Evolutionary conservation across 2,329 filamentous ascomycete species (phyloP).

Genomic region (Penicillium sp.): DNA sequence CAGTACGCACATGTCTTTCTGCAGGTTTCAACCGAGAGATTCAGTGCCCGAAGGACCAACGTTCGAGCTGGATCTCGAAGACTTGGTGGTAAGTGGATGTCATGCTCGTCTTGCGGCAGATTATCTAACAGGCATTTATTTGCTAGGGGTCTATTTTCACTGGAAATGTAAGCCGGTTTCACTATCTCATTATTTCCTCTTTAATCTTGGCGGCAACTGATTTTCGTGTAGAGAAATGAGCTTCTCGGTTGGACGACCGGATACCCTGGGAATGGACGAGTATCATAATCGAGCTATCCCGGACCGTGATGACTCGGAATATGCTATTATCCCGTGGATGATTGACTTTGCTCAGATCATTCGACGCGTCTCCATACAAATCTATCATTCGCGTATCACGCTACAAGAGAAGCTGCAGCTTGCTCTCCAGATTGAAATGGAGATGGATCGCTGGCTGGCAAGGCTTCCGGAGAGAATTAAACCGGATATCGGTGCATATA

Average conservation of each 20-base stretch:
- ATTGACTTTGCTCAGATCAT: constrained; percentile 43
- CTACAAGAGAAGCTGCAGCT: constrained; percentile 37
- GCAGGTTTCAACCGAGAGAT: constrained; percentile 50
- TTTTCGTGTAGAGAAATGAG: constrained; percentile 42
- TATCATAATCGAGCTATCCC: constrained; percentile 49
- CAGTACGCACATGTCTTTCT: constrained; percentile 48
- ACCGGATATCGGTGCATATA: constrained; percentile 28
- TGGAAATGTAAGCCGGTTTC: constrained; percentile 46
- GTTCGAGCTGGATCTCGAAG: constrained; percentile 42
- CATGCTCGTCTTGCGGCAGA: not conserved
- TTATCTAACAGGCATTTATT: not conserved
- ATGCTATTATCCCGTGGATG: constrained; percentile 43
- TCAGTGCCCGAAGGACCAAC: constrained; percentile 31
- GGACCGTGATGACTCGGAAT: constrained; percentile 35
- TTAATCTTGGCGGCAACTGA: not conserved
- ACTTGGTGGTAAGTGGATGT: constrained; percentile 47
- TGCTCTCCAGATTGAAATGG: constrained; percentile 37
- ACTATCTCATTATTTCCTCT: no score
- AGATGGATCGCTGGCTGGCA: constrained; percentile 38
- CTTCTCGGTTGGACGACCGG: constrained; percentile 50
- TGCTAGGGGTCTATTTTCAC: constrained; percentile 44
- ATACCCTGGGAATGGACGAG: constrained; percentile 49
- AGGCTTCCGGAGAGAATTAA: constrained; percentile 33
- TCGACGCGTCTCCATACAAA: constrained; percentile 40
- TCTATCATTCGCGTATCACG: constrained; percentile 38